Percentiles rank a stretch among this genome's conserved stretches.
Evolutionary conservation across 345 rosid species (phyloP).

Genomic region (Lepidium aucheri): DNA sequence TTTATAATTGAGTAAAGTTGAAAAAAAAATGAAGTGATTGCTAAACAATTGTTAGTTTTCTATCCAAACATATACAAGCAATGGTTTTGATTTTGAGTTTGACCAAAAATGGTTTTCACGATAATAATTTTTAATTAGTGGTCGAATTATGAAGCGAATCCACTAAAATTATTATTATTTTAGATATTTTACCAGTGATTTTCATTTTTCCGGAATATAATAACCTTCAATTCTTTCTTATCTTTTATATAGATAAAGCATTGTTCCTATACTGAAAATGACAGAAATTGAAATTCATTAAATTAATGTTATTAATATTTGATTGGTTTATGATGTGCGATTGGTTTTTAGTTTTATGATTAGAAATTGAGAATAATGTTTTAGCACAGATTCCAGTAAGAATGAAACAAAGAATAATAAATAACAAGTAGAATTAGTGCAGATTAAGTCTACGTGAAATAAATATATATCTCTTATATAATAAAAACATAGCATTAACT

Average conservation of each 20-base stretch:
- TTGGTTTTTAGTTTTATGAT: not conserved
- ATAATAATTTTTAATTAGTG: not conserved
- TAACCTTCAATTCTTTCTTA: not conserved
- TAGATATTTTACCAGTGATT: slow-evolving; percentile 5
- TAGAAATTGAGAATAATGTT: not conserved
- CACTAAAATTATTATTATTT: not conserved
- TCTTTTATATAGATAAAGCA: slow-evolving; percentile 7
- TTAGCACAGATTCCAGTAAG: too few species aligned
- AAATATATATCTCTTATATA: too few species aligned
- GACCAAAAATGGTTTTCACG: not conserved
- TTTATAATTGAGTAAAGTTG: too few species aligned
- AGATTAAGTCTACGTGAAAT: not conserved
- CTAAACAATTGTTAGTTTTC: not conserved
- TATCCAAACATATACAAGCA: not conserved
- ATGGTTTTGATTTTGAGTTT: slow-evolving; percentile 5
- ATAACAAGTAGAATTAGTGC: not conserved
- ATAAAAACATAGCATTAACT: too few species aligned
- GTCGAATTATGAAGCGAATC: not conserved
- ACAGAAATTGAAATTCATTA: not conserved
- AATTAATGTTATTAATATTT: not conserved
- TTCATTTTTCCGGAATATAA: not conserved
- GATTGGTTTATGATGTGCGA: not conserved
- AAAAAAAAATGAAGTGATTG: too few species aligned
- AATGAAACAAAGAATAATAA: too few species aligned
- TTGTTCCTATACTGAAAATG: slow-evolving; percentile 15